Percentiles rank a stretch among this genome's conserved stretches.
These are phyloP conservation scores for Chaetomiaceae sp. DNA, from an alignment of 2,329 filamentous ascomycete species.

Conservation along the genomic window DNA sequence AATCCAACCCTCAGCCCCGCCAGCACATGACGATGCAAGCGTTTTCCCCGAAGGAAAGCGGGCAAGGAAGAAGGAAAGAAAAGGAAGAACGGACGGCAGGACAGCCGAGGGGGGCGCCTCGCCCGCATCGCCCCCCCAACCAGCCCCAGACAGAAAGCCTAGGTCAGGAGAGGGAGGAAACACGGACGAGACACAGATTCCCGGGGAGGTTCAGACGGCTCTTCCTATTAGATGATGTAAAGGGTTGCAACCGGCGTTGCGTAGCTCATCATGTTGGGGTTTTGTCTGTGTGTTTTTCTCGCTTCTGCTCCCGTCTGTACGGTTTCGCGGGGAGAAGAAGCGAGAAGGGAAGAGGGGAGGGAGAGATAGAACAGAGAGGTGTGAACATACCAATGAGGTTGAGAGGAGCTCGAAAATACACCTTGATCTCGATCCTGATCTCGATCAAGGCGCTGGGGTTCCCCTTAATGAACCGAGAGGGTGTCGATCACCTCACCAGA, in stretches of 20 bases:
- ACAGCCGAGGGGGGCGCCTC: slow-evolving; percentile 6
- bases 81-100: slow-evolving; percentile 9
- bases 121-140: background rate
- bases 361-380: too few relatives aligned
- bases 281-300: slow-evolving; percentile 1
- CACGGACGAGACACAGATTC: background rate
- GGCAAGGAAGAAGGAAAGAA: slow-evolving; percentile 10
- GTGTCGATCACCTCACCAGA: too few relatives aligned
- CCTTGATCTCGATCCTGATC: too few relatives aligned
- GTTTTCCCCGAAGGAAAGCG: slow-evolving; percentile 19
- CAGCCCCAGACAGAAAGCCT: slow-evolving; percentile 3
- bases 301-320: too few relatives aligned
- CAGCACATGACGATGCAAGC: slow-evolving; percentile 36
- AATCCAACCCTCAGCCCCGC: slow-evolving; percentile 21
- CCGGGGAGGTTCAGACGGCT: slow-evolving; percentile 37
- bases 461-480: too few relatives aligned
- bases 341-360: background rate
- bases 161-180: slow-evolving; percentile 5
- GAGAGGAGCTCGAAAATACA: too few relatives aligned
- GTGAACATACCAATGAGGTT: too few relatives aligned
- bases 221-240: slow-evolving; percentile 34
- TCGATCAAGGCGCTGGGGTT: too few relatives aligned
- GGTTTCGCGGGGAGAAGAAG: background rate
- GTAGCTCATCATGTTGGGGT: slow-evolving; percentile 34
- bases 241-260: slow-evolving; percentile 33